Conservation (phyloP, 169 alveolate genomes). For the Plasmodium gonderi region DNA sequence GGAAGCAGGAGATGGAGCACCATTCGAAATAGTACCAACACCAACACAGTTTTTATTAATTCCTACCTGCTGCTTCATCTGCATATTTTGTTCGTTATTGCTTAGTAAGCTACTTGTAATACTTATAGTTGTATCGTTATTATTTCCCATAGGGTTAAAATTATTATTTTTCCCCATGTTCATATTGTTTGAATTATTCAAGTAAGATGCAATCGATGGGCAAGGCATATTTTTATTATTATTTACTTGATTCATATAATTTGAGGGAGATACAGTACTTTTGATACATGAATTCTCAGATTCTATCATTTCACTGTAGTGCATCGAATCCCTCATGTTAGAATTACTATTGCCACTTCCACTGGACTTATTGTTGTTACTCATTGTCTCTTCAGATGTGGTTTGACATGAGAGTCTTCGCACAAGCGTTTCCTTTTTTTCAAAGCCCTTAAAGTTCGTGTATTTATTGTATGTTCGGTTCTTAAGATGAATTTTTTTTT, state of each 20-base stretch:
- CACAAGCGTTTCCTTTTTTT: too few relatives aligned
- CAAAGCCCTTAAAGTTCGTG: neutral
- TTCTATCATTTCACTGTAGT: neutral
- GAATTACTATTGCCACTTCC: neutral
- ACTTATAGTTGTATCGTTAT: slow-evolving; percentile 24
- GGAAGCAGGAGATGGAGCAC: neutral
- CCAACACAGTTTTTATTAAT: slow-evolving; percentile 33
- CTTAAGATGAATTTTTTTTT: too few relatives aligned
- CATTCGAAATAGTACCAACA: neutral
- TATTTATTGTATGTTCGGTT: neutral
- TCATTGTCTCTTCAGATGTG: neutral
- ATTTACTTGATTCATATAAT: slow-evolving; percentile 25
- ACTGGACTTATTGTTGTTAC: slow-evolving; percentile 8
- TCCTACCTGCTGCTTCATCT: slow-evolving; percentile 42
- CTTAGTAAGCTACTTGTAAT: slow-evolving; percentile 54
- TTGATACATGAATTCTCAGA: slow-evolving; percentile 24
- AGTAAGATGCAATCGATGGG: neutral
- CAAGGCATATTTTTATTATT: neutral
- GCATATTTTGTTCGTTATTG: slow-evolving; percentile 32
- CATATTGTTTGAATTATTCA: neutral
- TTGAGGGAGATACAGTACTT: neutral
- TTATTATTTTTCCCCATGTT: neutral
- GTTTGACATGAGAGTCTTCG: too few relatives aligned
- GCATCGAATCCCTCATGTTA: slow-evolving; percentile 13
- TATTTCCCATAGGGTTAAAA: neutral